A percentile compares a stretch with the other conserved stretches of the same genome.
Evolutionary conservation across 1,284 basidiomycete species (phyloP).

Genomic region (Malassezia brasiliensis): DNA sequence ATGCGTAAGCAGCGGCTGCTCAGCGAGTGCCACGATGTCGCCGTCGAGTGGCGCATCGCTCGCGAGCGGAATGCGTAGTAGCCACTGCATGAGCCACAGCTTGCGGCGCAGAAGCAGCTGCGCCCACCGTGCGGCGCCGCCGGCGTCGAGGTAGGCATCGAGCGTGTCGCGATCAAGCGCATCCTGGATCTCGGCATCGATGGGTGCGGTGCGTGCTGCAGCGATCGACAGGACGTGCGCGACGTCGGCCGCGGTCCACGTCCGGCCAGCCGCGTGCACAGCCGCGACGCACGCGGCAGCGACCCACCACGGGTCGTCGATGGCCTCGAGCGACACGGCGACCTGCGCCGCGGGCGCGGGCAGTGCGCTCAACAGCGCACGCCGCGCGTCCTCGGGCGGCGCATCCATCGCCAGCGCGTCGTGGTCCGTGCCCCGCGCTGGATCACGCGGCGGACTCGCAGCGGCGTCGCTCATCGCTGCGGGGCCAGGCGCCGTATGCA

Average conservation of each 20-base stretch:
- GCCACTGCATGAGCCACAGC: constrained; percentile 20
- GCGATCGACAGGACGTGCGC: constrained; percentile 1
- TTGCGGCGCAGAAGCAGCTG: constrained; percentile 12
- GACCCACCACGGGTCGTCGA: constrained; percentile 14
- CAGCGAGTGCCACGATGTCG: constrained; percentile 7
- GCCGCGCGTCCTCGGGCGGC: neutral
- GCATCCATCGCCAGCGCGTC: constrained; percentile 1
- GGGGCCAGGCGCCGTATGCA: neutral
- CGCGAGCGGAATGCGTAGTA: constrained; percentile 12
- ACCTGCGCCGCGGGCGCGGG: constrained; percentile 4
- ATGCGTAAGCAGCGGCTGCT: constrained; percentile 10
- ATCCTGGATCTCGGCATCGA: constrained; percentile 10
- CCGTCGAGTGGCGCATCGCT: neutral
- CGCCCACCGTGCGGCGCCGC: neutral
- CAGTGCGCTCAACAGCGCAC: constrained; percentile 2
- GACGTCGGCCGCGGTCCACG: constrained; percentile 12
- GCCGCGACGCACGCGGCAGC: constrained; percentile 11
- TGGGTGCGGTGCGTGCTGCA: constrained; percentile 1
- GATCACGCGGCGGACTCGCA: neutral
- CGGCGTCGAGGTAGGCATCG: neutral
- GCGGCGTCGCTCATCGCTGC: neutral
- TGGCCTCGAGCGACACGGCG: neutral
- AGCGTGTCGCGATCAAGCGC: neutral
- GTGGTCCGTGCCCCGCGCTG: neutral
- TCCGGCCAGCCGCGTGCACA: constrained; percentile 2